Conservation (phyloP, 2,329 filamentous ascomycete species). For the Diaporthe amygdali region DNA sequence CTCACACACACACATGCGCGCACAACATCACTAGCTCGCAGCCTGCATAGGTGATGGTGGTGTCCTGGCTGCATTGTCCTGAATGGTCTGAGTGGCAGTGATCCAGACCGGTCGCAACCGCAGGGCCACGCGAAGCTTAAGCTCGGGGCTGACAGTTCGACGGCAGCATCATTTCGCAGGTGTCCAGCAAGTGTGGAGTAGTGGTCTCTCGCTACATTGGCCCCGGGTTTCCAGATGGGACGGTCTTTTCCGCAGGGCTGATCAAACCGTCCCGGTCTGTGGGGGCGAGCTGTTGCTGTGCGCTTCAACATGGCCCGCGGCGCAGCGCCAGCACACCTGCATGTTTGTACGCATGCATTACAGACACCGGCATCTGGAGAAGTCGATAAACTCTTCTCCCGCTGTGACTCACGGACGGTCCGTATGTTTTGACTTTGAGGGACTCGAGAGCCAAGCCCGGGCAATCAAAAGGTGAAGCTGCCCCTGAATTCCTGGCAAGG, state of each 20-base stretch:
- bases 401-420: neutral
- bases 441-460: neutral
- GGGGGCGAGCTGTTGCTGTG: neutral
- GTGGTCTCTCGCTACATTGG: neutral
- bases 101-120: neutral
- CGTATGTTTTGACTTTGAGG: neutral
- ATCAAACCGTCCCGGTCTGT: conserved; percentile 11
- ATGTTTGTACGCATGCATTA: too few relatives aligned
- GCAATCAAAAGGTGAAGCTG: conserved; percentile 7
- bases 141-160: neutral
- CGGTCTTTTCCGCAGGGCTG: conserved; percentile 15
- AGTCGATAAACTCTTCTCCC: neutral
- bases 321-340: neutral
- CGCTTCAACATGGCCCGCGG: neutral
- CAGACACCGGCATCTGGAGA: neutral
- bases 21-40: neutral
- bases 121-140: neutral
- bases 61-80: neutral
- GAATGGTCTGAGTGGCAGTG: neutral
- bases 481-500: conserved; percentile 1
- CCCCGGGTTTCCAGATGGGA: neutral
- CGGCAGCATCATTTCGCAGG: neutral
- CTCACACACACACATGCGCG: neutral
- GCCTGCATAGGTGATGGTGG: neutral
- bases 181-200: neutral